A percentile compares a stretch with the other conserved stretches of the same genome.
Evolutionary conservation across 2,329 filamentous ascomycete genomes (phyloP).

Genomic region (Pseudonectria buxi): DNA sequence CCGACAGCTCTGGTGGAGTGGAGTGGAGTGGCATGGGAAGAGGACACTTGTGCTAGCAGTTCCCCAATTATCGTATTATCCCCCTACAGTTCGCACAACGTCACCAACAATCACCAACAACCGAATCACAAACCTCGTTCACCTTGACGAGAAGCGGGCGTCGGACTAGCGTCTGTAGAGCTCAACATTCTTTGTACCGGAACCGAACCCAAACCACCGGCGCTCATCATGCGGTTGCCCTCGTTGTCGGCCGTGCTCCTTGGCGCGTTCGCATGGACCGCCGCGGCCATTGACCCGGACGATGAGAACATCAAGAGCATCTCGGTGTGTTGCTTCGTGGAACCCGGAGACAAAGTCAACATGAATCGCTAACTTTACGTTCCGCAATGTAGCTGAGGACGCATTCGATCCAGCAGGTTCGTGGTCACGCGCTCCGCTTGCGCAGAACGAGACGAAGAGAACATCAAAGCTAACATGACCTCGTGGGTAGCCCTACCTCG

Average conservation of each 20-base stretch:
- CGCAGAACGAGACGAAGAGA: constrained; percentile 10
- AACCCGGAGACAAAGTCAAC: not conserved
- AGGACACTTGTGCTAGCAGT: constrained; percentile 25
- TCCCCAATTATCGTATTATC: constrained; percentile 11
- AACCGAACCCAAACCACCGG: constrained; percentile 9
- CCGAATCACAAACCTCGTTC: constrained; percentile 10
- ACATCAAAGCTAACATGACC: constrained; percentile 16
- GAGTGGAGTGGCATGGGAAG: constrained; percentile 10
- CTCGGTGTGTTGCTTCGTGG: constrained; percentile 31
- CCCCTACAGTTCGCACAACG: constrained; percentile 20
- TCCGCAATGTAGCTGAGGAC: constrained; percentile 62
- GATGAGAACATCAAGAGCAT: constrained; percentile 47
- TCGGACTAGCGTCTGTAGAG: constrained; percentile 10
- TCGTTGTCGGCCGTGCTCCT: constrained; percentile 42
- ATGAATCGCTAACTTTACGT: constrained; percentile 15
- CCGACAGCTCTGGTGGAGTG: constrained; percentile 14
- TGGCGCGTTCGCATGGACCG: constrained; percentile 43
- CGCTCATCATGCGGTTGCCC: constrained; percentile 39
- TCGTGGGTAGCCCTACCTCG: constrained; percentile 73
- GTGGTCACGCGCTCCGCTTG: constrained; percentile 31
- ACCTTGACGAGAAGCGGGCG: constrained; percentile 14
- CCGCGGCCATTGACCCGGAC: constrained; percentile 40
- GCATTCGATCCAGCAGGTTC: constrained; percentile 73
- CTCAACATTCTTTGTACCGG: constrained; percentile 9
- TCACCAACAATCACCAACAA: constrained; percentile 12